Evolutionary conservation across 805 yeast species (phyloP), one percentile per base, ranked within the genome.

Genomic region (Schwanniomyces polymorphus): DNA sequence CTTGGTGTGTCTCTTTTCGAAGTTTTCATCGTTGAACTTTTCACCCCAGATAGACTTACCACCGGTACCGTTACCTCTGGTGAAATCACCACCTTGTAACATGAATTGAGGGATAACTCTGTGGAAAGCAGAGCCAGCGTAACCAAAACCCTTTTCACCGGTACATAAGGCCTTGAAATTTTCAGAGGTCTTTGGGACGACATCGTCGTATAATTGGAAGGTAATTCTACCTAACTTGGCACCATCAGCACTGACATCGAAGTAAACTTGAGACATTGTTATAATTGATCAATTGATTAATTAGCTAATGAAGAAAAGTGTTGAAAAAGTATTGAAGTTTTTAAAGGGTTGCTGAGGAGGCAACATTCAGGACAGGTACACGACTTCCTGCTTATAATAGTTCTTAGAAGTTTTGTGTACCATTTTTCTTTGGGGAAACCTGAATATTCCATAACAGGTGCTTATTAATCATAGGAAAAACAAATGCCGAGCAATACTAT

Each of bases 81-180:
- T 68, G 65, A 72, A 72, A 56, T 74, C 78, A 59, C 78, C 78
- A 63, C 80, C 97, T 80, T 91, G 98, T 68, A 92, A 79, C 98
- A 91, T 91, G 80, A 91, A 91, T 71, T 87, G 84, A 56, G 97
- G 97, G 64, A 91, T 91, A 56, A 91, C 96, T 79, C 97, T 86
- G 89, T 91, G 97, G 94, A 92, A 91, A 56, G 84, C 77, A 42
- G 95, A 88, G 62, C 79, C 81, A 67, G 85, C 84, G 82, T 85
- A 91, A 51, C 97, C 97, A 63, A 76, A 88, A 52, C 97, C 98
- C 81, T 90, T 87, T 78, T 89, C 97, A 60, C 97, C 97, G 53
- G 97, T 86, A 67, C 86, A 81, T 59, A 86, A 70, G 47, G 91
- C 90, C 76, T 88, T 80, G 80, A 86, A 86, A 72, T 86, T 86